Conservation (phyloP, 371 early-diverging fungal genomes). For the Mortierella sp. region DNA sequence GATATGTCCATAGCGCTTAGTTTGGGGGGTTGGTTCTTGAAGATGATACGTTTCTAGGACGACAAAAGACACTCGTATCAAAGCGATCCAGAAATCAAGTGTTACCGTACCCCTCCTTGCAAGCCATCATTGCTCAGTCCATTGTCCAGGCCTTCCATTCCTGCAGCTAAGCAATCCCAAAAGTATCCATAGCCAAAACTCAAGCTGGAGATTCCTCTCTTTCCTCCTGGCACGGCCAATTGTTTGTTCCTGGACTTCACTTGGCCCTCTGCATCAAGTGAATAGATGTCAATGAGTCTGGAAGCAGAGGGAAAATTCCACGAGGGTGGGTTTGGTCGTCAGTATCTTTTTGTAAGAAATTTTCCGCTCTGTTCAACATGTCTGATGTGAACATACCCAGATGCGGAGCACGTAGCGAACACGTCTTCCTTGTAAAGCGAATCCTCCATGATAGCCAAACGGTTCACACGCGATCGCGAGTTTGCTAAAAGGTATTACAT, state of each 20-base stretch:
- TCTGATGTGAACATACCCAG: constrained; percentile 18
- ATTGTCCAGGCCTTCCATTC: constrained; percentile 28
- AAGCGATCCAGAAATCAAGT: too few relatives aligned
- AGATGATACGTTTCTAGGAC: neutral
- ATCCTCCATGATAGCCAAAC: constrained; percentile 26
- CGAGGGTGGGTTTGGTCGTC: neutral
- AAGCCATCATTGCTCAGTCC: constrained; percentile 13
- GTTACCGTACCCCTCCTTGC: constrained; percentile 26
- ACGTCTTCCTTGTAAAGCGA: constrained; percentile 19
- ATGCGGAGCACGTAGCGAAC: constrained; percentile 37
- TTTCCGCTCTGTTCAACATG: neutral
- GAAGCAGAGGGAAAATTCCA: neutral
- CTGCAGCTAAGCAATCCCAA: constrained; percentile 47
- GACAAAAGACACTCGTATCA: too few relatives aligned
- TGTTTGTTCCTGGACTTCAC: constrained; percentile 11
- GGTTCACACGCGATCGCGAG: constrained; percentile 5
- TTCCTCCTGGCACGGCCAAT: constrained; percentile 6
- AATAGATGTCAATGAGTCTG: constrained; percentile 17
- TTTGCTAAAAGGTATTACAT: constrained; percentile 8
- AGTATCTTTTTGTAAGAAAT: neutral
- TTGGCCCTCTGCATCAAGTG: constrained; percentile 19
- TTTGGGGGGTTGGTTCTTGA: too few relatives aligned
- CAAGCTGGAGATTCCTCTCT: constrained; percentile 33
- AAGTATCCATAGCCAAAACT: constrained; percentile 38
- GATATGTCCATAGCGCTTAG: too few relatives aligned